Conservation (phyloP, 2,329 filamentous ascomycete species). For the Elsinoe arachidis region DNA sequence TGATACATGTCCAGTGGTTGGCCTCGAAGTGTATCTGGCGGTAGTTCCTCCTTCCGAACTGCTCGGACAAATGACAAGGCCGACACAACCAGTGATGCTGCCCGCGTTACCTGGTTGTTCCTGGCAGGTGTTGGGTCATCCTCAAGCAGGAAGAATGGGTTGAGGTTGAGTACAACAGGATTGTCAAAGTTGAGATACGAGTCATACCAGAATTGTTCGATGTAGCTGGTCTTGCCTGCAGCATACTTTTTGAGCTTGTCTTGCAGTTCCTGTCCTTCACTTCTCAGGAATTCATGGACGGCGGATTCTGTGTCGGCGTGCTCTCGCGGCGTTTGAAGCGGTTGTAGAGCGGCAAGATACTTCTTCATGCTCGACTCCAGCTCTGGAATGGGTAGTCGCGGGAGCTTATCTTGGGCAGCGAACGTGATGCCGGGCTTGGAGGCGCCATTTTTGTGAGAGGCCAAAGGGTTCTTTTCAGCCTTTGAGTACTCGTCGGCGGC, state of each 20-base stretch:
- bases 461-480: slow-evolving; percentile 40
- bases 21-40: slow-evolving; percentile 76
- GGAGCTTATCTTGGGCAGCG: slow-evolving; percentile 76
- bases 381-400: slow-evolving; percentile 87
- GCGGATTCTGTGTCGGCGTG: slow-evolving; percentile 74
- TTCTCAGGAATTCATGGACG: slow-evolving; percentile 70
- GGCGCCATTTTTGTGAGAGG: slow-evolving; percentile 43
- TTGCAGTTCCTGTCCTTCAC: slow-evolving; percentile 76
- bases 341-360: slow-evolving; percentile 70
- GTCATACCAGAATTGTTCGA: slow-evolving; percentile 99
- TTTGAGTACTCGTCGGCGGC: slow-evolving; percentile 40
- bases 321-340: slow-evolving; percentile 72
- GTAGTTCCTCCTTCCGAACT: slow-evolving; percentile 83
- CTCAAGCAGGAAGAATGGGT: slow-evolving; percentile 94
- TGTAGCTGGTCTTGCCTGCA: slow-evolving; percentile 84
- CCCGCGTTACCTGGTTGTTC: slow-evolving; percentile 92
- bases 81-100: slow-evolving; percentile 84
- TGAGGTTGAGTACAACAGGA: slow-evolving; percentile 91
- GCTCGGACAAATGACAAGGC: slow-evolving; percentile 87
- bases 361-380: slow-evolving; percentile 68
- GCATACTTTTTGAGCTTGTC: slow-evolving; percentile 87
- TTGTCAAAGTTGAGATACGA: slow-evolving; percentile 98
- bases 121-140: slow-evolving; percentile 94
- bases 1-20: slow-evolving; percentile 96
- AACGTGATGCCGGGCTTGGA: slow-evolving; percentile 73